These are phyloP conservation scores for Penicillium olsonii DNA, from an alignment of 2,329 filamentous ascomycete genomes.

Conservation along the genomic window DNA sequence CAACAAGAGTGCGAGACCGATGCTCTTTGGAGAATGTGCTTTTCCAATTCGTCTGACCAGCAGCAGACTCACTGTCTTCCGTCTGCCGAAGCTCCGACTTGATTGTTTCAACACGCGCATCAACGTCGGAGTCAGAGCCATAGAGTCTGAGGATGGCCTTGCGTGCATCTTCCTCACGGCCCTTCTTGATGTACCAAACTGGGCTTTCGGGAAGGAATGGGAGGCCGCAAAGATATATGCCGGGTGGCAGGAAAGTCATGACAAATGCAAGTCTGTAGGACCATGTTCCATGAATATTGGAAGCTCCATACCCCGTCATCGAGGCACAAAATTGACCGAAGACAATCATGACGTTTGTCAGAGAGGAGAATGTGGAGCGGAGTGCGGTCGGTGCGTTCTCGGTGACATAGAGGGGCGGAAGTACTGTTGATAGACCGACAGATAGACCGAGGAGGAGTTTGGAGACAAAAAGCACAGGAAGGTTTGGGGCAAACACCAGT, in stretches of 20 bases:
- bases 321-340: slow-evolving; percentile 10
- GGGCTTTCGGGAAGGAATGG: slow-evolving; percentile 13
- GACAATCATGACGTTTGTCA: slow-evolving; percentile 13
- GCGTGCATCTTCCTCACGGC: slow-evolving; percentile 6
- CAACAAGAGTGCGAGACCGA: slow-evolving; percentile 10
- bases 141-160: slow-evolving; percentile 9
- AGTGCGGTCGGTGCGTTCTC: slow-evolving; percentile 12
- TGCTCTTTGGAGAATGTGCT: slow-evolving; percentile 8
- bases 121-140: slow-evolving; percentile 1
- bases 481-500: slow-evolving; percentile 6
- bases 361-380: slow-evolving; percentile 8
- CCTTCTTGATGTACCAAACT: slow-evolving; percentile 12
- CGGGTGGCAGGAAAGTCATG: slow-evolving; percentile 8
- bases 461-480: slow-evolving; percentile 9
- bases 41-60: slow-evolving; percentile 9
- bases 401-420: slow-evolving; percentile 12
- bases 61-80: slow-evolving; percentile 2
- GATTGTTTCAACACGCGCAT: slow-evolving; percentile 1
- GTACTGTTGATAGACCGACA: slow-evolving; percentile 9
- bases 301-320: slow-evolving; percentile 10
- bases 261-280: slow-evolving; percentile 11
- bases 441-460: slow-evolving; percentile 10
- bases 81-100: slow-evolving; percentile 3
- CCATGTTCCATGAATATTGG: slow-evolving; percentile 5
- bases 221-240: slow-evolving; percentile 8